These are phyloP conservation scores for Zhuliangozyma parablackwelliae DNA, from an alignment of 1,139 yeast species.

Conservation along the genomic window DNA sequence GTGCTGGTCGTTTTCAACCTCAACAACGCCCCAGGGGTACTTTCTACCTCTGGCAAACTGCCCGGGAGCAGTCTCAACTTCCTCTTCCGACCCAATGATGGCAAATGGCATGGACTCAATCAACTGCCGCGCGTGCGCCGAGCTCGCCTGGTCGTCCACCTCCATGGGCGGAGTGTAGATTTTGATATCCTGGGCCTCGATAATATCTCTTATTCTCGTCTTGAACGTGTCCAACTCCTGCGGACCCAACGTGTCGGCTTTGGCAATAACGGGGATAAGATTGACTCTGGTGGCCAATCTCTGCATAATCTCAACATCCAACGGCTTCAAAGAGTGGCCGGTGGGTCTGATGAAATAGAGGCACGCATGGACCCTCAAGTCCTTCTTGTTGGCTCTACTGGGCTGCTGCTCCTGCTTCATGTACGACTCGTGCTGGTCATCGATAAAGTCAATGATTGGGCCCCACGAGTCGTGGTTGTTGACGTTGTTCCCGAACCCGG, in stretches of 20 bases:
- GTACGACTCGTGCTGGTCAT: constrained; percentile 92
- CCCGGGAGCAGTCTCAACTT: constrained; percentile 73
- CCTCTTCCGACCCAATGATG: constrained; percentile 85
- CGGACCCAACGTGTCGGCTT: constrained; percentile 87
- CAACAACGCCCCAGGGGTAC: constrained; percentile 97
- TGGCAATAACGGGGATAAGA: constrained; percentile 91
- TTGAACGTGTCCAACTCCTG: constrained; percentile 79
- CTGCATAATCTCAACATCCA: constrained; percentile 92
- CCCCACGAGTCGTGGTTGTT: constrained; percentile 92
- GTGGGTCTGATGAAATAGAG: constrained; percentile 94
- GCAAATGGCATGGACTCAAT: constrained; percentile 95
- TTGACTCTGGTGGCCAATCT: constrained; percentile 84
- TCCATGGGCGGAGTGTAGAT: constrained; percentile 88
- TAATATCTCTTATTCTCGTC: constrained; percentile 80
- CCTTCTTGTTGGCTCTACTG: constrained; percentile 60
- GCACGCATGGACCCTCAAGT: constrained; percentile 92
- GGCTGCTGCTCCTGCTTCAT: constrained; percentile 99
- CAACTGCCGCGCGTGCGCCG: constrained; percentile 77
- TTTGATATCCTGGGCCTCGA: constrained; percentile 86
- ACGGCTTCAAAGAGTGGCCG: constrained; percentile 89
- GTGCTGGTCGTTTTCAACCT: constrained; percentile 92
- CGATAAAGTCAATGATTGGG: constrained; percentile 87
- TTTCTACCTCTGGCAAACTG: constrained; percentile 81
- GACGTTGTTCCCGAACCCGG: constrained; percentile 96
- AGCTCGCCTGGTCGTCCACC: constrained; percentile 66